Evolutionary conservation across 129 eudicot genomes (phyloP).

Genomic region (Kitagawia praeruptora): DNA sequence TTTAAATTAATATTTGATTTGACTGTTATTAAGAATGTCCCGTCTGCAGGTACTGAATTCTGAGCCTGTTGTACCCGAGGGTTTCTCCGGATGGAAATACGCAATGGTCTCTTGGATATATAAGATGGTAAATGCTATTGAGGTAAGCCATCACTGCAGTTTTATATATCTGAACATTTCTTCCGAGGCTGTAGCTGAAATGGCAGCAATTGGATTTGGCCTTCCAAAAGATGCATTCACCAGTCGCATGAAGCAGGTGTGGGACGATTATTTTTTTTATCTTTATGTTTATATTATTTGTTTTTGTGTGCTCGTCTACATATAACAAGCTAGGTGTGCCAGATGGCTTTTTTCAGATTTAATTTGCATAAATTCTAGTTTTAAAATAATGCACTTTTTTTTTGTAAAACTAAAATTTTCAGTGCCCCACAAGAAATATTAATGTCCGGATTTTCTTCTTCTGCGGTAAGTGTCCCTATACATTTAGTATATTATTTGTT

Average conservation of each 20-base stretch:
- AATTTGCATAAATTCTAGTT: not conserved
- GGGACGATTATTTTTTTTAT: slow-evolving; percentile 2
- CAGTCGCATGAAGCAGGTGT: slow-evolving; percentile 80
- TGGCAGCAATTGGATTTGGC: slow-evolving; percentile 98
- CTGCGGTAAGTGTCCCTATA: not conserved
- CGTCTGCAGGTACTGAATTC: slow-evolving; percentile 66
- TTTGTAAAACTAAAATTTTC: not conserved
- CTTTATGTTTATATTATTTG: not conserved
- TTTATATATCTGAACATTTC: not conserved
- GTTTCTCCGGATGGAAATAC: slow-evolving; percentile 88
- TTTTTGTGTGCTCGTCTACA: not conserved
- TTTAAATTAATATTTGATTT: not conserved
- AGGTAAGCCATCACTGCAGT: slow-evolving; percentile 32
- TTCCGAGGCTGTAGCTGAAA: slow-evolving; percentile 84
- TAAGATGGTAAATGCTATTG: slow-evolving; percentile 85
- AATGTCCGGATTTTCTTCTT: not conserved
- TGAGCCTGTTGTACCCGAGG: slow-evolving; percentile 91
- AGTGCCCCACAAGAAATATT: not conserved
- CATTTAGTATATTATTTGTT: too few species aligned
- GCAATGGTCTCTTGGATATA: slow-evolving; percentile 90
- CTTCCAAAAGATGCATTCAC: slow-evolving; percentile 83
- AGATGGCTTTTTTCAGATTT: not conserved
- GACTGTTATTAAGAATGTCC: slow-evolving; percentile 8
- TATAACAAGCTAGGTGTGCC: not conserved
- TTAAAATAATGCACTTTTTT: not conserved